These are phyloP conservation scores for Elasticomyces elasticus DNA, from an alignment of 495 filamentous ascomycete genomes.

Conservation along the genomic window DNA sequence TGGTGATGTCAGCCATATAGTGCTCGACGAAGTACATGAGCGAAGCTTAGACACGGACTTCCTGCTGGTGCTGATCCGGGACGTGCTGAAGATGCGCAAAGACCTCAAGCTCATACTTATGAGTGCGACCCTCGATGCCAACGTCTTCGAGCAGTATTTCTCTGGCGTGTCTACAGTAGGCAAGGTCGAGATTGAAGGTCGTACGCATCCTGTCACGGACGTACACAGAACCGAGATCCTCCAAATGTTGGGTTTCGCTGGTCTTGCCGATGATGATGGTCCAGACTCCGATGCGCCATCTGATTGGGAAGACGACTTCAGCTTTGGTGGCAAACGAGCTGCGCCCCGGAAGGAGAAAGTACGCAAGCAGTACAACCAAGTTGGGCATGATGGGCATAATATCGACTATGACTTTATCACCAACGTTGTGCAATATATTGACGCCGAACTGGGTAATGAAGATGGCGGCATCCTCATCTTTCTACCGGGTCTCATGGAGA, in stretches of 20 bases:
- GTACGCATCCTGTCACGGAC: conserved; percentile 84
- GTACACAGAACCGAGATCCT: conserved; percentile 87
- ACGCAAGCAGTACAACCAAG: conserved; percentile 1
- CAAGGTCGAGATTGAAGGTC: conserved; percentile 71
- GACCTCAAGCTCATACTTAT: conserved; percentile 93
- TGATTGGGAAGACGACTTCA: background rate
- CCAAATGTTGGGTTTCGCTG: conserved; percentile 60
- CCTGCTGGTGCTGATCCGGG: conserved; percentile 74
- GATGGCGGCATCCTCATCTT: conserved; percentile 90
- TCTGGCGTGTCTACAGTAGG: conserved; percentile 53
- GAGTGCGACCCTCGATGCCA: conserved; percentile 91
- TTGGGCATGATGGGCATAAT: conserved; percentile 48
- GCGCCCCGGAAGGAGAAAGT: conserved; percentile 1
- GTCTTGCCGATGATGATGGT: conserved; percentile 24
- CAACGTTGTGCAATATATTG: conserved; percentile 67
- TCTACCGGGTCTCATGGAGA: conserved; percentile 78
- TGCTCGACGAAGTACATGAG: conserved; percentile 96
- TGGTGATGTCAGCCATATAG: conserved; percentile 84
- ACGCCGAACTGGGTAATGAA: conserved; percentile 55
- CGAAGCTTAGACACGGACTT: conserved; percentile 93
- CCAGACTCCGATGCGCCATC: conserved; percentile 10
- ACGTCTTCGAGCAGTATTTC: conserved; percentile 80
- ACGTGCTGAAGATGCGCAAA: conserved; percentile 63
- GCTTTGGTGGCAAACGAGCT: conserved; percentile 7
- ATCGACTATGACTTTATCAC: conserved; percentile 91